Base-by-base conservation (phyloP, 1,284 basidiomycete genomes). In the Abortiporus biennis region DNA sequence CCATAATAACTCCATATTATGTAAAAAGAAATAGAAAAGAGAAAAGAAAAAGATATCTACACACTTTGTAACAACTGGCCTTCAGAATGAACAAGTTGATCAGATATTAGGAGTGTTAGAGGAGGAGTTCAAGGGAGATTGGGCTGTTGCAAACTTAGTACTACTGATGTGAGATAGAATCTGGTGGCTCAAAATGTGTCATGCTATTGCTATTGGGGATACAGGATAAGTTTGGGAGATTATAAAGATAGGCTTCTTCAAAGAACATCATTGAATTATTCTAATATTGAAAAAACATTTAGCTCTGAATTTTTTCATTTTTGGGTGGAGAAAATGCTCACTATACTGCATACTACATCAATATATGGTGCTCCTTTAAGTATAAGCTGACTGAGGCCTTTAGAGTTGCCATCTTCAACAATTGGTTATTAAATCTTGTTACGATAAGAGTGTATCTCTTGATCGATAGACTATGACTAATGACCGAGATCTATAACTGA, bases 371-470 rank as follows among this genome's bases (percentile, higher is more conserved):
- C 45, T 47, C 43, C 11, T 45, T 56, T 24, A 35, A 44, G 4
- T 47, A 40, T 17, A 46, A 54, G 33, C 40, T 46, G 15, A 34
- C 40, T 3, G 16, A 35, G 0, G 21, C 40, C 3, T 24, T 45
- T 0, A 44, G 31, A 12, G 30, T 41, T 3, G 45, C 47, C 0
- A 36, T 54, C 12, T 42, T 54, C 21, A 42, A 49, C 13, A 57
- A 56, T 40, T 53, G 49, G 53, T 47, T 57, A 3, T 48, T 57
- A 6, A 55, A 55, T 32, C n/a, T n/a, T n/a, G n/a, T n/a, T n/a
- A n/a, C n/a, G n/a, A n/a, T n/a, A n/a, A n/a, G n/a, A n/a, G n/a
- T n/a, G n/a, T n/a, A n/a, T n/a, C n/a, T n/a, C n/a, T n/a, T n/a
- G n/a, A n/a, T n/a, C n/a, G n/a, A n/a, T n/a, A n/a, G n/a, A n/a